These are phyloP conservation scores for Fragosphaeria purpurea DNA, from an alignment of 2,329 filamentous ascomycete species.

Conservation along the genomic window DNA sequence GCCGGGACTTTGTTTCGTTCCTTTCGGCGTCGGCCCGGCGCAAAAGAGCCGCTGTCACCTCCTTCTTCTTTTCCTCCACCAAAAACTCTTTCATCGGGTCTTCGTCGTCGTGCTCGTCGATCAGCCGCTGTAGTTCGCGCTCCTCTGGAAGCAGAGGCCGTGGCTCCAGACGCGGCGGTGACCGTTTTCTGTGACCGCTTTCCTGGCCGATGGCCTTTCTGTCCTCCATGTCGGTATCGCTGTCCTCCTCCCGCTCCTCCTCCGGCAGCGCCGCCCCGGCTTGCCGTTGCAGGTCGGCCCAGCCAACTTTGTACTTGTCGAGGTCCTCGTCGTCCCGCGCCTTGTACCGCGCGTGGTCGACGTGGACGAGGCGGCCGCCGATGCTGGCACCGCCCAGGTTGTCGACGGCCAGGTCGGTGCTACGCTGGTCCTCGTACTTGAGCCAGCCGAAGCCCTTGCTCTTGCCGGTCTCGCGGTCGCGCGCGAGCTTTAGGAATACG, in stretches of 20 bases:
- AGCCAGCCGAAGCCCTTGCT: constrained; percentile 91
- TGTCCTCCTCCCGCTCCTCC: constrained; percentile 17
- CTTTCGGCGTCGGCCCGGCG: constrained; percentile 36
- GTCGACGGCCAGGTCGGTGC: constrained; percentile 90
- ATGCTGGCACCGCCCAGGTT: constrained; percentile 84
- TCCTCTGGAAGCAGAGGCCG: constrained; percentile 70
- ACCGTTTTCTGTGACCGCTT: too few relatives aligned
- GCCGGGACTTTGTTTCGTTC: constrained; percentile 11
- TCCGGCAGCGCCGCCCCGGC: constrained; percentile 33
- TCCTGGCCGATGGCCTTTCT: constrained; percentile 14
- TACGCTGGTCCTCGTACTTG: constrained; percentile 96
- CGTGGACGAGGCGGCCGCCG: constrained; percentile 67
- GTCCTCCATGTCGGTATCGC: constrained; percentile 29
- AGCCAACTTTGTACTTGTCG: constrained; percentile 48
- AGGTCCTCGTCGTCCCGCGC: constrained; percentile 66
- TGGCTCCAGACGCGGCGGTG: background rate
- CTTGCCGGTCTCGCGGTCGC: constrained; percentile 94
- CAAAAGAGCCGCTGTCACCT: constrained; percentile 62
- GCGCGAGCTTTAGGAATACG: constrained; percentile 80
- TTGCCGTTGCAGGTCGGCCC: constrained; percentile 47
- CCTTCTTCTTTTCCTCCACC: constrained; percentile 83
- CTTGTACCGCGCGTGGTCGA: constrained; percentile 93
- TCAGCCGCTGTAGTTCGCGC: constrained; percentile 62
- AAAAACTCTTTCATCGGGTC: constrained; percentile 95
- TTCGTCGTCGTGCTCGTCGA: constrained; percentile 79